These are phyloP conservation scores for Knoxdaviesia proteae DNA, from an alignment of 2,329 filamentous ascomycete genomes.

Conservation along the genomic window DNA sequence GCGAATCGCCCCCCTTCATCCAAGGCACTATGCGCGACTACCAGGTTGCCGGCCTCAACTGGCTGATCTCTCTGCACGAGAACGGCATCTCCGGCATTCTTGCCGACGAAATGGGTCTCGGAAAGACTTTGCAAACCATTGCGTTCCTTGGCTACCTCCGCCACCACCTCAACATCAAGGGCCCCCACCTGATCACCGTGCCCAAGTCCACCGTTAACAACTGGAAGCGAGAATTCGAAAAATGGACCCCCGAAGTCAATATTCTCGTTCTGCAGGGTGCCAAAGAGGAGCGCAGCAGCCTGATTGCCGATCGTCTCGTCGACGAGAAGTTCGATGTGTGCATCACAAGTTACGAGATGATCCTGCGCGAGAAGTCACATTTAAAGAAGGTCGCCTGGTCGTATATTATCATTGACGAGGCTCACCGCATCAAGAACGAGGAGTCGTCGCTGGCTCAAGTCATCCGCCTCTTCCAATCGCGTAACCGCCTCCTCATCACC, in stretches of 20 bases:
- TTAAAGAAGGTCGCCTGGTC: constrained; percentile 98
- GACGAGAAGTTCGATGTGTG: constrained; percentile 95
- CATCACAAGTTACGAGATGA: constrained; percentile 98
- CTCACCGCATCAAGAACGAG: constrained; percentile 98
- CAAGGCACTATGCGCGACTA: constrained; percentile 88
- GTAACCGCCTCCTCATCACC: constrained; percentile 87
- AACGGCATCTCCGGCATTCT: constrained; percentile 97
- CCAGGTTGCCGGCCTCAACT: constrained; percentile 86
- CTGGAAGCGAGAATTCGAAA: constrained; percentile 86
- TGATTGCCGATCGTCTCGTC: constrained; percentile 81
- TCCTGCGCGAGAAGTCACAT: constrained; percentile 81
- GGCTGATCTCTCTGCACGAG: constrained; percentile 92
- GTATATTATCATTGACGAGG: constrained; percentile 97
- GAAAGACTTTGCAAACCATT: constrained; percentile 94
- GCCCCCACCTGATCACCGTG: constrained; percentile 78
- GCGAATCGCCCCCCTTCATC: constrained; percentile 82
- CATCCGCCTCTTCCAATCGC: constrained; percentile 85
- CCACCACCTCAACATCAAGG: constrained; percentile 72
- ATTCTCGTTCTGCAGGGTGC: constrained; percentile 84
- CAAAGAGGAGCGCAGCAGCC: constrained; percentile 73
- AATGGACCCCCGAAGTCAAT: constrained; percentile 90
- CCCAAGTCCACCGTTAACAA: constrained; percentile 97
- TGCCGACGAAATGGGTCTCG: constrained; percentile 95
- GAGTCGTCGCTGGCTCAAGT: constrained; percentile 93
- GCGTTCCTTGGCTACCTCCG: constrained; percentile 88